Base-by-base conservation (phyloP, 1,284 basidiomycete species). In the Macrocystidia cucumis region DNA sequence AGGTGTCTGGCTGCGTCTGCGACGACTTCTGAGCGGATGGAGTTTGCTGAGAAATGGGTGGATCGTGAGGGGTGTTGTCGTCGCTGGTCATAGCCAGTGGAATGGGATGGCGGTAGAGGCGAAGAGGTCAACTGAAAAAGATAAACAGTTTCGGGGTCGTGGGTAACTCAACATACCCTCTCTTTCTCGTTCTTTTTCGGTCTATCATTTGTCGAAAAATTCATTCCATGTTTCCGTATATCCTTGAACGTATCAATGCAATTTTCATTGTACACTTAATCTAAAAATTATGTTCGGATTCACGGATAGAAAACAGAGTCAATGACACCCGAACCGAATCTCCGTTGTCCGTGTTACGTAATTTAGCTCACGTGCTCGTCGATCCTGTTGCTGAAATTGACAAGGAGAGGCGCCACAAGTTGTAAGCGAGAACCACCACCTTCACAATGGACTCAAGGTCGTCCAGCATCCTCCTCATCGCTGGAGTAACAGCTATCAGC, bases 401-500 rank as follows among this genome's bases (percentile, higher is more conserved):
- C 23, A 34, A 41, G 29, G 7, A n/a, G 32, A 32, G 26, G 34
- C 28, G 29, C 21, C 12, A 17, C 30, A 17, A 29, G 26, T 35
- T 25, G 35, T 38, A 27, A n/a, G n/a, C n/a, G n/a, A n/a, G n/a
- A n/a, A n/a, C n/a, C 35, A 27, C 27, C 42, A 35, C 30, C 31
- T 23, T 41, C 50, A 55, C 52, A 46, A 72, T 70, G 68, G 53
- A 55, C 48, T 61, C 56, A 35, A 63, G 62, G 55, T 52, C 63
- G 29, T 49, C 61, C 42, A 63, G 56, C 40, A 48, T 66, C 39
- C 54, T 76, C 56, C 74, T 86, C 43, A 69, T 83, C 52, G 74
- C 83, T 32, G 75, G 79, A 36, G 65, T 83, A 50, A 75, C 85
- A 21, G 62, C 78, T 30, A 69, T 77, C 17, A 76, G 78, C 33